phyloP scores from a whole-genome alignment of 2,329 filamentous ascomycete species.

The Grosmannia huntii region DNA sequence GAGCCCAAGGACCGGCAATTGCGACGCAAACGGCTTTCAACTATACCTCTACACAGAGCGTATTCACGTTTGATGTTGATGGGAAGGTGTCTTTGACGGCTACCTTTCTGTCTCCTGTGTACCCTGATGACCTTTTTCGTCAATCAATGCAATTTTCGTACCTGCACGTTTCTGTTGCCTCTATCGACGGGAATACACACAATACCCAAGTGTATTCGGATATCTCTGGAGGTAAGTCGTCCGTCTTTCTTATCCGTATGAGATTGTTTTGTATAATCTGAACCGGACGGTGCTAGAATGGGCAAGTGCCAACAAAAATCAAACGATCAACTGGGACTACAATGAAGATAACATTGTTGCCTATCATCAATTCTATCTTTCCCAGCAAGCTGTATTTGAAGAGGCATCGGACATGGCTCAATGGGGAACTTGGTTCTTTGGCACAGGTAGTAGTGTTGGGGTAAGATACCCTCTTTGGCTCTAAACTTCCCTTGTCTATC shows the following conservation, averaged over 20 bases:
- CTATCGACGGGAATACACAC: constrained; percentile 49
- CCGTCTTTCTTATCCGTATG: background rate
- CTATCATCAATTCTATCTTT: constrained; percentile 52
- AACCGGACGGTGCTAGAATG: constrained; percentile 40
- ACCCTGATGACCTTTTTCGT: constrained; percentile 49
- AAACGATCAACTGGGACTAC: constrained; percentile 49
- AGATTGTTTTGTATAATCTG: background rate
- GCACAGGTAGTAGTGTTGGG: constrained; percentile 42
- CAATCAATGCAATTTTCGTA: constrained; percentile 63
- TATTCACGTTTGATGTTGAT: constrained; percentile 53
- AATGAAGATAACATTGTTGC: constrained; percentile 35
- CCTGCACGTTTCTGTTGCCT: constrained; percentile 48
- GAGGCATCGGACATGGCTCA: constrained; percentile 60
- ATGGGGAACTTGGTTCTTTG: constrained; percentile 73
- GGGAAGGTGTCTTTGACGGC: constrained; percentile 50
- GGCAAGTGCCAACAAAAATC: constrained; percentile 47
- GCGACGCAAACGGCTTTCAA: constrained; percentile 51
- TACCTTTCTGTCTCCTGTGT: constrained; percentile 60
- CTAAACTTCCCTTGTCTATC: background rate
- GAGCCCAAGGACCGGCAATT: constrained; percentile 30
- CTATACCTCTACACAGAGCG: constrained; percentile 61
- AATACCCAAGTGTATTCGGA: constrained; percentile 60
- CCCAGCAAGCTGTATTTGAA: constrained; percentile 50
- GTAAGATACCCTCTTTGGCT: constrained; percentile 17
- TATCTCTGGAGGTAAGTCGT: constrained; percentile 48